Conservation (phyloP, 345 rosid species). For the Hibiscus trionum region DNA sequence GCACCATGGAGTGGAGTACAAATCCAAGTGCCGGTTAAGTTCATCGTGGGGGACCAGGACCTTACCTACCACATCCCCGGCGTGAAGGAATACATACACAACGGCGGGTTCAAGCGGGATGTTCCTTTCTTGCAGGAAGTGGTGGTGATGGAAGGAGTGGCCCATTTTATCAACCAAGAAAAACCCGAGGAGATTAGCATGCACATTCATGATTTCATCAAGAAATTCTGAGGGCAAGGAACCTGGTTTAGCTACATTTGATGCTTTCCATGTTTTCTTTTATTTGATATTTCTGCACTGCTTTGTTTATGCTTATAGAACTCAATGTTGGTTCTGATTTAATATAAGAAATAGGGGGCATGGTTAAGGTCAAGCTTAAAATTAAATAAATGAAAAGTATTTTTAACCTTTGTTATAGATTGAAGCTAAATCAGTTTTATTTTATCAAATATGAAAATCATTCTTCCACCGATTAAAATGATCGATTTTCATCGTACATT, state of each 20-base stretch:
- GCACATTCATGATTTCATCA: constrained; percentile 62
- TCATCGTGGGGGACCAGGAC: constrained; percentile 1
- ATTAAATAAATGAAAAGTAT: too few relatives aligned
- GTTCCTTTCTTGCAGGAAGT: constrained; percentile 13
- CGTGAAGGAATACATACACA: background rate
- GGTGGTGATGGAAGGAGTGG: constrained; percentile 15
- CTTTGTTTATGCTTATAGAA: background rate
- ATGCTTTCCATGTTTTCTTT: background rate
- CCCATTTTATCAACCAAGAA: constrained; percentile 31
- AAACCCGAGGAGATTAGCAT: constrained; percentile 51
- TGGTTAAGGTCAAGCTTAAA: too few relatives aligned
- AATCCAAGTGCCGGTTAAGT: constrained; percentile 38
- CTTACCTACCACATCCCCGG: constrained; percentile 9
- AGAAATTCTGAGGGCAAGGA: constrained; percentile 33
- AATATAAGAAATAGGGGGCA: background rate
- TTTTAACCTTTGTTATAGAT: too few relatives aligned
- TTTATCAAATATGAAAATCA: too few relatives aligned
- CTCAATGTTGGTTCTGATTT: background rate
- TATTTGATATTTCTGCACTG: background rate
- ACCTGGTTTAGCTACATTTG: background rate
- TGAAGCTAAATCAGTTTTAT: too few relatives aligned
- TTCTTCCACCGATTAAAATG: too few relatives aligned
- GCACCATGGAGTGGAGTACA: constrained; percentile 57
- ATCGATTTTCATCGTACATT: too few relatives aligned
- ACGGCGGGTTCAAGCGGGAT: constrained; percentile 5